phyloP scores from a whole-genome alignment of 1,139 yeast genomes.

The Saccharomyces pastorianus region DNA sequence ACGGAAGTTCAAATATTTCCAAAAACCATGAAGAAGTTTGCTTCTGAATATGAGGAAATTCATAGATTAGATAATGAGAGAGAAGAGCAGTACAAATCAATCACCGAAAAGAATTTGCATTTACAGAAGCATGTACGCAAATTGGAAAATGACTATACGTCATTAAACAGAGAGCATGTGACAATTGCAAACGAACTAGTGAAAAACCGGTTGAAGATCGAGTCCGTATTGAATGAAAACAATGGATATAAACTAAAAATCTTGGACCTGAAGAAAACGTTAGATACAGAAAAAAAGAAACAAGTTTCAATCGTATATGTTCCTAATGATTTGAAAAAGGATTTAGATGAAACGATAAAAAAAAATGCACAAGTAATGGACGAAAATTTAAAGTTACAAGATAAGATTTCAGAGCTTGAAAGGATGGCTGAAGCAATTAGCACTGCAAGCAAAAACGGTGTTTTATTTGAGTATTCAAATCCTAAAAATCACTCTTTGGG shows the following conservation, averaged over 20 bases:
- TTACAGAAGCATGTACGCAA: slow-evolving; percentile 66
- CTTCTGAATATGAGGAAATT: slow-evolving; percentile 66
- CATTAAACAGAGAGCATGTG: slow-evolving; percentile 38
- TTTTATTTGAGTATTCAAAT: slow-evolving; percentile 7
- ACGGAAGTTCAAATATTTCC: slow-evolving; percentile 59
- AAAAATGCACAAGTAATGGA: slow-evolving; percentile 53
- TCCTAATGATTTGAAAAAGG: slow-evolving; percentile 38
- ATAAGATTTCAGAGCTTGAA: slow-evolving; percentile 32
- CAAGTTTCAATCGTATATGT: slow-evolving; percentile 28
- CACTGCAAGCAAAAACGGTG: slow-evolving; percentile 10
- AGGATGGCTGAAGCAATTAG: slow-evolving; percentile 7
- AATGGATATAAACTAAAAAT: slow-evolving; percentile 48
- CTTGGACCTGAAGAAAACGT: slow-evolving; percentile 37
- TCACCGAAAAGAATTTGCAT: slow-evolving; percentile 60
- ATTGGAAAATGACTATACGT: slow-evolving; percentile 62
- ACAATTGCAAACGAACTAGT: slow-evolving; percentile 62
- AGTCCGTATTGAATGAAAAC: slow-evolving; percentile 59
- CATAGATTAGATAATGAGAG: slow-evolving; percentile 61
- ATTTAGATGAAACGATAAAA: slow-evolving; percentile 46
- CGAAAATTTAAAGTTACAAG: slow-evolving; percentile 45
- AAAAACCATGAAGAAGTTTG: slow-evolving; percentile 57
- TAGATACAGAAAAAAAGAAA: slow-evolving; percentile 26
- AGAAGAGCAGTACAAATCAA: slow-evolving; percentile 57
- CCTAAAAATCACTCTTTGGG: slow-evolving; percentile 8
- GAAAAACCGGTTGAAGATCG: slow-evolving; percentile 52